Base-by-base conservation (phyloP, 305 asterid species). In the Salvia sclarea region DNA sequence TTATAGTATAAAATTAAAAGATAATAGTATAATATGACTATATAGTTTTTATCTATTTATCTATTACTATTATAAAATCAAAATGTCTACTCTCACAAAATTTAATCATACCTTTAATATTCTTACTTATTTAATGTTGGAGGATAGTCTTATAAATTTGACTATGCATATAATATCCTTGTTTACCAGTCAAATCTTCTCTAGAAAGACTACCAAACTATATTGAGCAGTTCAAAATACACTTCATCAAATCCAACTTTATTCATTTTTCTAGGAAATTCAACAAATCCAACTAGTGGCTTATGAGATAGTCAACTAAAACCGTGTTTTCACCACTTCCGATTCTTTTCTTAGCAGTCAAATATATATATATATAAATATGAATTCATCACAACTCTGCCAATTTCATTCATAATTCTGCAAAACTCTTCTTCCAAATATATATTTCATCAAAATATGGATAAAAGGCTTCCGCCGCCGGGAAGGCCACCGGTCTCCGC, bases 401-500 rank as follows among this genome's bases (percentile, higher is more conserved):
- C 49, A 40, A 0, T 40, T n/a, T 43, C 35, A 5, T 17, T 44
- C 16, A 44, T 44, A 44, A 44, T 35, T 13, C 22, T 66, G 12
- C 52, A 58, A n/a, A 25, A 4, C 4, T 4, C 50, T 17, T 33
- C 43, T n/a, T 30, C 17, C 13, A 11, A n/a, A 12, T 24, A n/a
- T 56, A 44, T 14, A 0, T n/a, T 28, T 8, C 65, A 75, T 24
- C 30, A 17, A 63, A 30, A 20, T 10, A 43, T 12, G 18, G 5
- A 33, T 8, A 65, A 14, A 14, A 61, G 52, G 30, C 61, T 70
- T 30, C 70, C 80, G 45, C 62, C 77, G 5, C 69, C 70, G 20
- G 31, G 74, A 43, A 72, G 30, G 72, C 70, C 75, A 43, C 59
- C 76, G 43, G 4, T 49, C 8, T 11, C 73, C 41, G 57, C 66